These are phyloP conservation scores for Picea glauca DNA, from an alignment of 75 land plant species.

Conservation along the genomic window DNA sequence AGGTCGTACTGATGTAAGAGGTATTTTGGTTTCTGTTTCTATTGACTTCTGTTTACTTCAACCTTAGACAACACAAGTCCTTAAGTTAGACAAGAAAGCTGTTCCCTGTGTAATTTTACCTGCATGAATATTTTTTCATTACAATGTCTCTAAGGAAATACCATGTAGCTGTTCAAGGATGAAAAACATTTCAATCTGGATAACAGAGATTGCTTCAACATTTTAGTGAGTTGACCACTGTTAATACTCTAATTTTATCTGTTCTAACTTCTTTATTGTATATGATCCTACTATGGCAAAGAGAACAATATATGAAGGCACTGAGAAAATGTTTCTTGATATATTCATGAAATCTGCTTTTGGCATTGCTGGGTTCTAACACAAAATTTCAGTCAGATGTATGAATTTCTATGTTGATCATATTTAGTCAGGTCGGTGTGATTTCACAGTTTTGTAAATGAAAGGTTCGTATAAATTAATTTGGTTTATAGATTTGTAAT, in stretches of 20 bases:
- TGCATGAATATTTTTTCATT: background rate
- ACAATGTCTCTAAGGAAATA: background rate
- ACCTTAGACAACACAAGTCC: background rate
- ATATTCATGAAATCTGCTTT: too few species aligned
- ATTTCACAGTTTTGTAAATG: background rate
- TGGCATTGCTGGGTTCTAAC: background rate
- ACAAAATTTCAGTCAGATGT: background rate
- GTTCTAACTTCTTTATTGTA: background rate
- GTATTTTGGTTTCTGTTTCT: slow-evolving; percentile 21
- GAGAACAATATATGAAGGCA: background rate
- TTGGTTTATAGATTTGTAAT: background rate
- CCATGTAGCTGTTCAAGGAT: background rate
- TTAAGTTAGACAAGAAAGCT: background rate
- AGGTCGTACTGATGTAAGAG: slow-evolving; percentile 44
- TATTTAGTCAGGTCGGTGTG: background rate
- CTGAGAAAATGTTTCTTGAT: background rate
- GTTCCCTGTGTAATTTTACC: background rate
- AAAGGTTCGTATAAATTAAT: background rate
- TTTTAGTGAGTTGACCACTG: too few species aligned
- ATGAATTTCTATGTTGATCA: background rate
- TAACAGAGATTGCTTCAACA: background rate
- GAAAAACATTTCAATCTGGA: background rate
- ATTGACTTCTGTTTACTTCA: background rate
- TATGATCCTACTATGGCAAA: background rate
- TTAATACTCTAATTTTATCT: too few species aligned